A percentile compares a stretch with the other conserved stretches of the same genome.
Evolutionary conservation across 345 rosid species (phyloP).

Genomic region (Gossypium rotundifolium): DNA sequence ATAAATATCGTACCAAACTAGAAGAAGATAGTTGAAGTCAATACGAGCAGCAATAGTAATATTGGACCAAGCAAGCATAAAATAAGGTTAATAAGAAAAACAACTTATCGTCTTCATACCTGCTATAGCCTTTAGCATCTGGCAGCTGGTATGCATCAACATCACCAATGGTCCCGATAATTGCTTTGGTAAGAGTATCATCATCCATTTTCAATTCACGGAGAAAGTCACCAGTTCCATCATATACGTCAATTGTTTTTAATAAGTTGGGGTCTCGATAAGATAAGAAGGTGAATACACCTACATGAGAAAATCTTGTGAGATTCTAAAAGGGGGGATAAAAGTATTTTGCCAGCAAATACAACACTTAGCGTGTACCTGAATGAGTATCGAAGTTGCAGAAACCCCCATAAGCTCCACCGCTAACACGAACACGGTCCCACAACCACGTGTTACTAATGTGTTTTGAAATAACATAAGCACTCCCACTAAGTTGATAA

Average conservation of each 20-base stretch:
- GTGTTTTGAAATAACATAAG: constrained; percentile 84
- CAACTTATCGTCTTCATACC: constrained; percentile 38
- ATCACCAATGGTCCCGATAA: constrained; percentile 93
- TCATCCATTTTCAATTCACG: constrained; percentile 76
- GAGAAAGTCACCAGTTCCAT: constrained; percentile 80
- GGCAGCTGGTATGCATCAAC: constrained; percentile 94
- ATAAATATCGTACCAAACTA: constrained; percentile 60
- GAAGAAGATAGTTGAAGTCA: constrained; percentile 8
- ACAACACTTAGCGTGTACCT: constrained; percentile 35
- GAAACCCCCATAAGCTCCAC: constrained; percentile 98
- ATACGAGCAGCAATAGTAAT: background rate
- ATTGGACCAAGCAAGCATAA: background rate
- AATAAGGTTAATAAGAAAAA: background rate
- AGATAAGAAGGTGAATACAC: constrained; percentile 79
- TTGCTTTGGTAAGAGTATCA: constrained; percentile 82
- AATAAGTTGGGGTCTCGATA: constrained; percentile 91
- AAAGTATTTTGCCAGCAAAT: background rate
- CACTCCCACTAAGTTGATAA: constrained; percentile 79
- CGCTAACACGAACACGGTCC: constrained; percentile 95
- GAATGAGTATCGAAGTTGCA: constrained; percentile 92
- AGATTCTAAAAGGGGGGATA: constrained; percentile 2
- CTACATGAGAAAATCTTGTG: constrained; percentile 27
- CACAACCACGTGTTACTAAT: constrained; percentile 94
- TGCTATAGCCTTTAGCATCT: constrained; percentile 97
- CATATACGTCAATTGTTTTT: constrained; percentile 81